Conservation (phyloP, 257 asterid genomes). For the Asclepias syriaca region DNA sequence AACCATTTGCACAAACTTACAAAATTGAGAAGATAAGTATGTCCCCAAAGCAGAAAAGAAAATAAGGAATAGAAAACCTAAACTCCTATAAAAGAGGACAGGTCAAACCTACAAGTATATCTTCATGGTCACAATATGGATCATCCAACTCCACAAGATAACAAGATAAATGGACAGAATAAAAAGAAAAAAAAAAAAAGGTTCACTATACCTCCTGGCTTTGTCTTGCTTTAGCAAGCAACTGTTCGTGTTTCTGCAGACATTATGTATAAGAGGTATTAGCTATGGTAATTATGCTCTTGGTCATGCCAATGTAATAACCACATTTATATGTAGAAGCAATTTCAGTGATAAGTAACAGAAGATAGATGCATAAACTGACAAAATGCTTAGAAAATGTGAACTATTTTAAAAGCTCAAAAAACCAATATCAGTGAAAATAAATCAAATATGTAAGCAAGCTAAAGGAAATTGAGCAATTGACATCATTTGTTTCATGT, state of each 20-base stretch:
- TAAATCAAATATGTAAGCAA: background rate
- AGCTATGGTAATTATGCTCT: background rate
- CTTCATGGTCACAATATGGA: background rate
- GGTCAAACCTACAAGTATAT: background rate
- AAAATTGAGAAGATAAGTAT: background rate
- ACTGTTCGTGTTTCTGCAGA: slow-evolving; percentile 66
- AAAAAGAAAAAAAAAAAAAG: slow-evolving; percentile 16
- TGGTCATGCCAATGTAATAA: background rate
- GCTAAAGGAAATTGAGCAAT: background rate
- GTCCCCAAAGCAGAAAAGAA: background rate
- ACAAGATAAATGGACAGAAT: background rate
- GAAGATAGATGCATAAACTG: too few relatives aligned
- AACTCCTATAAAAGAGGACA: background rate
- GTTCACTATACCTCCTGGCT: slow-evolving; percentile 60
- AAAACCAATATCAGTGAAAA: too few relatives aligned
- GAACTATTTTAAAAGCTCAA: background rate
- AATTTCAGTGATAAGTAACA: background rate
- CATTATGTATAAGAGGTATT: background rate
- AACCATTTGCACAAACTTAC: background rate
- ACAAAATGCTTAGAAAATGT: background rate
- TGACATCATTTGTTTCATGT: background rate
- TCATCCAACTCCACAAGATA: background rate
- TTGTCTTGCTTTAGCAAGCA: slow-evolving; percentile 59
- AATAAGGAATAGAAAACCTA: background rate
- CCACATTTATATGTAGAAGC: background rate